phyloP scores from a whole-genome alignment of 2,329 filamentous ascomycete species.

The Cryphonectria japonica region DNA sequence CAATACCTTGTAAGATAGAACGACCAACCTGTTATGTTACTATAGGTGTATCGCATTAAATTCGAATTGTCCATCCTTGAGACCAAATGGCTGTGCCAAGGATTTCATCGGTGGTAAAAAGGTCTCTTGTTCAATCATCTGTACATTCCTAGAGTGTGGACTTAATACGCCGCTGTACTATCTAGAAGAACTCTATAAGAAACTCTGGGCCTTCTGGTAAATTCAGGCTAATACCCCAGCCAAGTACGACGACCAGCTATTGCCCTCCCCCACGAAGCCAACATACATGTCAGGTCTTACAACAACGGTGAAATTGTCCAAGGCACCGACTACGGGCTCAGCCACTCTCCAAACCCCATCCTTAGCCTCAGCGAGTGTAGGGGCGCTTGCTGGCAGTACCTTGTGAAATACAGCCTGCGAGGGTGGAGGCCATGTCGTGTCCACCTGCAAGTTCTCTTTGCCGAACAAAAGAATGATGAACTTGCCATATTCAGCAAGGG shows the following conservation, averaged over 20 bases:
- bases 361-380: slow-evolving; percentile 20
- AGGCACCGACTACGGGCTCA: slow-evolving; percentile 35
- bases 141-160: not conserved
- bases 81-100: not conserved
- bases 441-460: slow-evolving; percentile 9
- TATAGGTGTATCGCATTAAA: not conserved
- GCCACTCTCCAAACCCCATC: slow-evolving; percentile 36
- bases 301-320: slow-evolving; percentile 39
- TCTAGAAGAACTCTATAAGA: not conserved
- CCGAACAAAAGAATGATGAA: slow-evolving; percentile 13
- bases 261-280: slow-evolving; percentile 38
- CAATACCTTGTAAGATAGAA: not conserved
- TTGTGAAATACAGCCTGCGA: not conserved
- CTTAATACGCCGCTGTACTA: not conserved
- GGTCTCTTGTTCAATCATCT: not conserved
- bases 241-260: slow-evolving; percentile 37
- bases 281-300: slow-evolving; percentile 48
- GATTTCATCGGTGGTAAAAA: not conserved
- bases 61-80: not conserved
- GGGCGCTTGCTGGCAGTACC: slow-evolving; percentile 32
- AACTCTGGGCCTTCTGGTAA: not conserved
- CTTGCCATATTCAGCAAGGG: slow-evolving; percentile 15
- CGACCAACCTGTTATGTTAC: not conserved
- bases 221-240: not conserved
- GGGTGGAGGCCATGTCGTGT: not conserved